These are phyloP conservation scores for Starmerella apis DNA, from an alignment of 805 yeast species.

Conservation along the genomic window DNA sequence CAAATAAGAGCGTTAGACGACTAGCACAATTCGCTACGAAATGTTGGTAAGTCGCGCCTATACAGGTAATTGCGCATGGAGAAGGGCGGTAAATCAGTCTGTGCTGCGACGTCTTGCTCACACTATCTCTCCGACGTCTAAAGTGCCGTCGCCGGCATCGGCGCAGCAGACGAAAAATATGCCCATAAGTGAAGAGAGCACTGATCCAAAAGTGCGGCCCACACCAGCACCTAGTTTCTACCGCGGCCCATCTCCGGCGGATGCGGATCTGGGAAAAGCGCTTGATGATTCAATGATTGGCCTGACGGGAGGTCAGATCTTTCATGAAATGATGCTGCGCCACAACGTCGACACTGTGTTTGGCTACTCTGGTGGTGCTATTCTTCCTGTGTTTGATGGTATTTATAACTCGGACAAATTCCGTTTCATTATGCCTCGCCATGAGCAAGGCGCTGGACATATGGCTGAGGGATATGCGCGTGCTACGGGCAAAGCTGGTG, in stretches of 20 bases:
- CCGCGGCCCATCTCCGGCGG: constrained; percentile 18
- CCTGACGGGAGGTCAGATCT: constrained; percentile 94
- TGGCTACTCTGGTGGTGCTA: constrained; percentile 99
- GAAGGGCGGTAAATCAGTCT: neutral
- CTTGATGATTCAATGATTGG: constrained; percentile 74
- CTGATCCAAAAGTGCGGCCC: constrained; percentile 25
- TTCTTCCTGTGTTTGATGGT: constrained; percentile 94
- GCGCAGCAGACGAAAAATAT: constrained; percentile 12
- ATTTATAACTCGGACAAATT: constrained; percentile 83
- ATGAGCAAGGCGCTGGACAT: constrained; percentile 99
- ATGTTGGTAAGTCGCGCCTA: constrained; percentile 7
- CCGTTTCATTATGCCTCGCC: constrained; percentile 85
- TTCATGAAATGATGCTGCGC: constrained; percentile 97
- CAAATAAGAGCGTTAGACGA: neutral
- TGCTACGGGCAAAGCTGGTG: constrained; percentile 93
- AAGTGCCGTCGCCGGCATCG: constrained; percentile 6
- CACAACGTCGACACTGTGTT: constrained; percentile 92
- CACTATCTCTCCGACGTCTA: constrained; percentile 22
- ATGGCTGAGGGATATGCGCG: constrained; percentile 99
- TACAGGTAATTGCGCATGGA: constrained; percentile 2
- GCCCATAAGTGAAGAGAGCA: constrained; percentile 14
- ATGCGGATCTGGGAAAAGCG: constrained; percentile 12
- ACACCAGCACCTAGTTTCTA: constrained; percentile 34
- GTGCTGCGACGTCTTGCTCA: constrained; percentile 12
- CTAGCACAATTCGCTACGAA: neutral